A percentile compares a stretch with the other conserved stretches of the same genome.
These are phyloP conservation scores for Boletus vermiculosoides DNA, from an alignment of 768 basidiomycete species.

Conservation along the genomic window DNA sequence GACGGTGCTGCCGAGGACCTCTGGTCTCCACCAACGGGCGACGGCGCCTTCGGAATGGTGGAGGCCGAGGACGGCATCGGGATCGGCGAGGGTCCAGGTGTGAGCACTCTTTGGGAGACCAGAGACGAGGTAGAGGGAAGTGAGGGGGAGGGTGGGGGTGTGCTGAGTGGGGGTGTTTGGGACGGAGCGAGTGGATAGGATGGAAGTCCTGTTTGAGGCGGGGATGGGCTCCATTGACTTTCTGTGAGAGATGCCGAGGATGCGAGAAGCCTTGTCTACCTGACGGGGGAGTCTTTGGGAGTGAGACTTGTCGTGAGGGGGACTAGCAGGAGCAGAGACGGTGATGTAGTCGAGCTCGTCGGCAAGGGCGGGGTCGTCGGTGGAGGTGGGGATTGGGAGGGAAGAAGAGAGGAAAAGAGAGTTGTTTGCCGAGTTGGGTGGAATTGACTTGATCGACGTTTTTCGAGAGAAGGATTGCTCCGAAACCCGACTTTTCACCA, in stretches of 20 bases:
- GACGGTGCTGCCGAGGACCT: constrained; percentile 85
- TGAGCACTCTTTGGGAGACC: constrained; percentile 87
- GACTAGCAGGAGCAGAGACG: constrained; percentile 30
- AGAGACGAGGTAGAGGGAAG: constrained; percentile 83
- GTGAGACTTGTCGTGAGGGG: constrained; percentile 27
- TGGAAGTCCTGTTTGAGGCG: constrained; percentile 69
- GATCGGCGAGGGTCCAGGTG: constrained; percentile 87
- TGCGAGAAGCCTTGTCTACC: constrained; percentile 73
- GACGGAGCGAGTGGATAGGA: constrained; percentile 63
- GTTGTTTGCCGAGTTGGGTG: constrained; percentile 8
- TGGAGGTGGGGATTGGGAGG: constrained; percentile 1
- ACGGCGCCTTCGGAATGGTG: constrained; percentile 85
- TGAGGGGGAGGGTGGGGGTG: constrained; percentile 69
- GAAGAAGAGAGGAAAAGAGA: constrained; percentile 9
- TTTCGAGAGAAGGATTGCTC: constrained; percentile 44
- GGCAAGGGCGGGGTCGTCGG: constrained; percentile 41
- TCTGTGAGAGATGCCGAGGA: constrained; percentile 73
- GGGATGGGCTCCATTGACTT: constrained; percentile 85
- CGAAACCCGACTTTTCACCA: constrained; percentile 48
- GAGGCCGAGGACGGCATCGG: constrained; percentile 76
- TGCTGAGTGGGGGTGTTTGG: constrained; percentile 54
- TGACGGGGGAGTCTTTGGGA: constrained; percentile 39
- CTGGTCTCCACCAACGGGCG: constrained; percentile 86
- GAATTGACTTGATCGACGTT: constrained; percentile 17
- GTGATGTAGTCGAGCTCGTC: constrained; percentile 78